Evolutionary conservation across 306 rosid species (phyloP), one percentile per base, ranked within the genome.

Genomic region (Amphicarpaea edgeworthii): DNA sequence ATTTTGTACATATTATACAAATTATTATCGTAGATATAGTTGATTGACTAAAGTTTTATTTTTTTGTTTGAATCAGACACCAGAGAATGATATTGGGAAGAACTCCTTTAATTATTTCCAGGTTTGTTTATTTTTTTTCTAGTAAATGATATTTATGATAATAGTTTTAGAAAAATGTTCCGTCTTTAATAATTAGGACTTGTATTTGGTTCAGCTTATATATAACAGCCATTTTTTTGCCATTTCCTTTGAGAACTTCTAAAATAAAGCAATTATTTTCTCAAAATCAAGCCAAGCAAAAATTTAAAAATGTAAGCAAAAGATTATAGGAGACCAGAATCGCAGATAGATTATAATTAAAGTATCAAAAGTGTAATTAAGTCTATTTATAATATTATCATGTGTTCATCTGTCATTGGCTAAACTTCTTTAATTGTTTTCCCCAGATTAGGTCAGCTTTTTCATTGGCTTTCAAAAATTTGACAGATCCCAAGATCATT

Each of bases 21-120:
- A 9, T 63, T 32, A n/a, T 55, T 61, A 17, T 72, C 37, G 20
- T 62, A 20, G 17, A 16, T n/a, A n/a, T 28, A 15, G 82, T 41
- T 70, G 46, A 70, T 59, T 86, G 80, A 89, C 83, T 21, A 15
- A 12, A 41, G 53, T 26, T 82, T 55, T 34, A 45, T 47, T 59
- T 3, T 73, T 76, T 37, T 85, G 79, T 17, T 60, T 82, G 65
- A 75, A 41, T 30, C 73, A 92, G 97, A 90, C 93, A 23, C 91
- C 97, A 15, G 99, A 92, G 46, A 95, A 95, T 78, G 99, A 95
- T 80, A 87, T 95, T 41, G 99, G 99, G 72, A 95, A 90, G 92
- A 95, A 76, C 84, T 95, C 99, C 40, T 95, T 70, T 71, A 95
- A 95, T 62, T 95, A 92, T 79, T 87, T 86, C 74, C 99, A 95